Conservation (phyloP, 2,329 filamentous ascomycete species). For the Cladosporium sp. region DNA sequence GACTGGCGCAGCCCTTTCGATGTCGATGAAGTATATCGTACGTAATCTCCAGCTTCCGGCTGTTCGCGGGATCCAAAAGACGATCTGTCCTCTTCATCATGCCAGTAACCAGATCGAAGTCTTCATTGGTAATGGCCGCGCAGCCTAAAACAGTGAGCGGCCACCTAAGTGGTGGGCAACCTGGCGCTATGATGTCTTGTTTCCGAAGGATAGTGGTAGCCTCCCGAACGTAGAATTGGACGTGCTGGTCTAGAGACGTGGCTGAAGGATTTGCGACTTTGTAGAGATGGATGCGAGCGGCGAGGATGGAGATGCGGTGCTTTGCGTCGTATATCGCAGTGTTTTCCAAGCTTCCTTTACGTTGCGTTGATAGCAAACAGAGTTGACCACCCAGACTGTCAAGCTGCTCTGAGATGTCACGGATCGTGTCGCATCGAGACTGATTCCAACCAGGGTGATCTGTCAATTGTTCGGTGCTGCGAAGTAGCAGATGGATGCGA, state of each 20-base stretch:
- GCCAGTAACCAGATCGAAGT: conserved; percentile 8
- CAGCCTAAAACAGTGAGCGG: conserved; percentile 17
- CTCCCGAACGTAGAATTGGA: not conserved
- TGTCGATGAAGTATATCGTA: not conserved
- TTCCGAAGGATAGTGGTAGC: not conserved
- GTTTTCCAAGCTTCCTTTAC: not conserved
- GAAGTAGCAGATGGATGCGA: conserved; percentile 12
- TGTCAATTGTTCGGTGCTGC: not conserved
- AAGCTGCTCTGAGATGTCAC: not conserved
- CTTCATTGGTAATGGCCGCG: conserved; percentile 11
- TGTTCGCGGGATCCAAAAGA: conserved; percentile 15
- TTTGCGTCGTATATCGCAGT: conserved; percentile 14
- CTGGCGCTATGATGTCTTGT: conserved; percentile 8
- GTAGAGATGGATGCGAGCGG: conserved; percentile 13
- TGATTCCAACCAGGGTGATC: not conserved
- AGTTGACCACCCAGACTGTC: not conserved
- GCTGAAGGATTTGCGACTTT: conserved; percentile 13
- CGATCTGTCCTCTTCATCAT: not conserved
- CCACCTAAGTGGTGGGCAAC: conserved; percentile 18
- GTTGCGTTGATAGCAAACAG: not conserved
- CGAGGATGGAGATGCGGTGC: conserved; percentile 12
- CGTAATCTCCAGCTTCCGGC: conserved; percentile 10
- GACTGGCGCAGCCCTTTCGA: not conserved
- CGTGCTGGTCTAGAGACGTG: not conserved
- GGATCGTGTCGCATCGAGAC: not conserved